phyloP scores from a whole-genome alignment of 345 rosid species.

The Cardiospermum halicacabum region DNA sequence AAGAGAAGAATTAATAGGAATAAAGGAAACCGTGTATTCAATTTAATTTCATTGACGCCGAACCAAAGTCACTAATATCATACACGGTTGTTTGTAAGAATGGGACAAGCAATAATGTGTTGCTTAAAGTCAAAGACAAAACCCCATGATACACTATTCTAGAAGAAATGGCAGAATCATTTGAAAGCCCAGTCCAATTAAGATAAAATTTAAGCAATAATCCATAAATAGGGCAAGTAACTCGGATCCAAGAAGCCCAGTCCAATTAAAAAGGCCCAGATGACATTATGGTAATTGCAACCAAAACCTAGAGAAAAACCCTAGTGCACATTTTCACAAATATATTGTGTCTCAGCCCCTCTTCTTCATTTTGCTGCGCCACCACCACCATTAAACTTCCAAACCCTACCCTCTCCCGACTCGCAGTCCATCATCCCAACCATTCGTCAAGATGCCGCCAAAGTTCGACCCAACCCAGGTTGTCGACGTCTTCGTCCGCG shows the following conservation, averaged over 20 bases:
- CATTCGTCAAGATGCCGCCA: slow-evolving; percentile 37
- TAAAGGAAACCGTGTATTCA: too few species aligned
- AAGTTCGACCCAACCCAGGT: slow-evolving; percentile 52
- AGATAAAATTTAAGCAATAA: too few species aligned
- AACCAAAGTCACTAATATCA: too few species aligned
- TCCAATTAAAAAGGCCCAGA: not conserved
- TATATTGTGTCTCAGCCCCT: not conserved
- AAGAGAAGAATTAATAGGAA: too few species aligned
- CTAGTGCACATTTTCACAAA: not conserved
- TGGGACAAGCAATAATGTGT: not conserved
- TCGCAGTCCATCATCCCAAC: not conserved
- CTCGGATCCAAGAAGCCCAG: not conserved
- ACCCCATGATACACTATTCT: not conserved
- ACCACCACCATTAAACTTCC: slow-evolving; percentile 17
- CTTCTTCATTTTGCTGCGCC: slow-evolving; percentile 12
- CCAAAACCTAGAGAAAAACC: not conserved
- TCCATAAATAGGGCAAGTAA: too few species aligned
- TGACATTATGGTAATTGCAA: not conserved
- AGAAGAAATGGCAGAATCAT: too few species aligned
- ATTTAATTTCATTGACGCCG: too few species aligned
- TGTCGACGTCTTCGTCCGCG: slow-evolving; percentile 50
- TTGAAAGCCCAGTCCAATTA: not conserved
- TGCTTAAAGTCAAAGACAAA: not conserved
- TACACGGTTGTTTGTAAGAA: too few species aligned
- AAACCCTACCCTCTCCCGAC: not conserved